Percentiles rank a stretch among this genome's conserved stretches.
These are phyloP conservation scores for Cadophora gregata DNA, from an alignment of 2,329 filamentous ascomycete species.

Conservation along the genomic window DNA sequence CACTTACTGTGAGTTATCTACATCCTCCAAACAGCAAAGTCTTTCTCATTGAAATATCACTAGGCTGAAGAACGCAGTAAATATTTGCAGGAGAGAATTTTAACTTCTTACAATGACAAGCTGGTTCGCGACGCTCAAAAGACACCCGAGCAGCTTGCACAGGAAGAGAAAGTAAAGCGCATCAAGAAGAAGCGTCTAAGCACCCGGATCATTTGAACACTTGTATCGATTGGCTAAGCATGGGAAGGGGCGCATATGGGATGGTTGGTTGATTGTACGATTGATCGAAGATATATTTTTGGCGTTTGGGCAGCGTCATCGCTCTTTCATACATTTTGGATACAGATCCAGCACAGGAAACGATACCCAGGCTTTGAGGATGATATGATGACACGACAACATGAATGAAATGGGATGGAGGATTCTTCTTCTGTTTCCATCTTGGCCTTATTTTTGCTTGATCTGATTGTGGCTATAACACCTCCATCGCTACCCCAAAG, in stretches of 20 bases:
- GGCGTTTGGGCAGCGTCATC: background rate
- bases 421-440: background rate
- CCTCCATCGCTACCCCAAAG: too few species aligned
- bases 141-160: background rate
- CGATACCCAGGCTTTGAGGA: background rate
- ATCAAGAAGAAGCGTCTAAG: background rate
- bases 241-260: too few species aligned
- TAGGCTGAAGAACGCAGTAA: background rate
- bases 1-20: background rate
- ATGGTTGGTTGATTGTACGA: background rate
- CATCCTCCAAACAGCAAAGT: background rate
- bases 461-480: background rate
- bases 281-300: background rate
- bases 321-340: background rate
- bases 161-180: background rate
- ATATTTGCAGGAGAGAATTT: background rate
- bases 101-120: background rate
- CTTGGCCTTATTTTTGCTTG: background rate
- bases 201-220: too few species aligned
- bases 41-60: background rate
- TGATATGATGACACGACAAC: background rate
- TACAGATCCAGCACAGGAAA: slow-evolving; percentile 9
- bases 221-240: background rate
- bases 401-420: background rate
- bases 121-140: background rate